A percentile compares a stretch with the other conserved stretches of the same genome.
These are phyloP conservation scores for Sporopachydermia quercuum DNA, from an alignment of 805 yeast genomes.

Conservation along the genomic window DNA sequence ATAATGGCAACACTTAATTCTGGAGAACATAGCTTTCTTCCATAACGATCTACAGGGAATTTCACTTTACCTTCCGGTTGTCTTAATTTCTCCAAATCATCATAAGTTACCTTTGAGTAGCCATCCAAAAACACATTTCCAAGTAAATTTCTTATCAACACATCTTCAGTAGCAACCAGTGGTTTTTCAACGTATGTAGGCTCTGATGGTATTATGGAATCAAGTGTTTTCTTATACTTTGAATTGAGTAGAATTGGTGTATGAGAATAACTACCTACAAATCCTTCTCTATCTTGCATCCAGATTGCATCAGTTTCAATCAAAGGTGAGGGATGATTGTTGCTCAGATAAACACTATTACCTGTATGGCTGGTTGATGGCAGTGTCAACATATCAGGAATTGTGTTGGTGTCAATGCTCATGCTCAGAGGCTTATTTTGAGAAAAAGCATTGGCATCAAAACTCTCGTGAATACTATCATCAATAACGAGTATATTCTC, in stretches of 20 bases:
- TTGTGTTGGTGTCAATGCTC: too few relatives aligned
- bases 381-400: too few relatives aligned
- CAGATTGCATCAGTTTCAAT: not conserved
- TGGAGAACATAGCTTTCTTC: not conserved
- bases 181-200: not conserved
- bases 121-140: not conserved
- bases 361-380: too few relatives aligned
- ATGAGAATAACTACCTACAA: not conserved
- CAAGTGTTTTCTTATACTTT: not conserved
- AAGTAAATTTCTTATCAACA: not conserved
- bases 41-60: not conserved
- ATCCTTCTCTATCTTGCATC: not conserved
- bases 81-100: constrained; percentile 1
- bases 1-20: constrained; percentile 4
- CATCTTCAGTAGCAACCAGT: not conserved
- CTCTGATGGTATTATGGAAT: not conserved
- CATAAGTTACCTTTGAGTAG: not conserved
- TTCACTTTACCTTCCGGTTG: not conserved
- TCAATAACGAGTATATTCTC: not conserved
- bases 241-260: not conserved
- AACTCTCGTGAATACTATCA: too few relatives aligned
- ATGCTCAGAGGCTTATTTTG: too few relatives aligned
- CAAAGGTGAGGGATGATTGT: not conserved
- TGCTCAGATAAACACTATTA: not conserved
- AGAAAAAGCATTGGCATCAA: too few relatives aligned